Percentiles rank a stretch among this genome's conserved stretches.
phyloP scores from a whole-genome alignment of 352 stramenopile genomes.

The Phytophthora tubulina region DNA sequence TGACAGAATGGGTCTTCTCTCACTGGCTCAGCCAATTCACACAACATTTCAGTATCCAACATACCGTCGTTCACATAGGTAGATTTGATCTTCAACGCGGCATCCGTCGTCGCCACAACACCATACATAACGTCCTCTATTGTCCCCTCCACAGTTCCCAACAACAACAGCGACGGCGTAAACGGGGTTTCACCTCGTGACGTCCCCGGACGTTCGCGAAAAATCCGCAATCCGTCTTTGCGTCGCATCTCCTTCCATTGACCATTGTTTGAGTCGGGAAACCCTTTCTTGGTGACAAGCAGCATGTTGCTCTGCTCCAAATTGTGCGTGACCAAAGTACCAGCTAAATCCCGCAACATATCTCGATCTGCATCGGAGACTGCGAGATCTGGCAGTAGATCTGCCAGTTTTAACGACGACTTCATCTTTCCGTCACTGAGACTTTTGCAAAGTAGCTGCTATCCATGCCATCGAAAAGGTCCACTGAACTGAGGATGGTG shows the following conservation, averaged over 20 bases:
- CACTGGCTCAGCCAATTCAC: conserved; percentile 36
- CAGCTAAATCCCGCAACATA: conserved; percentile 35
- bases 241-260: conserved; percentile 47
- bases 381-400: conserved; percentile 20
- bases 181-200: conserved; percentile 6
- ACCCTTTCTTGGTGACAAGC: conserved; percentile 42
- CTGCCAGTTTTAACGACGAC: conserved; percentile 1
- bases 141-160: conserved; percentile 49
- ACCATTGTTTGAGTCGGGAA: conserved; percentile 19
- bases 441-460: conserved; percentile 20
- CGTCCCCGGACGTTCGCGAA: conserved; percentile 29
- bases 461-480: neutral
- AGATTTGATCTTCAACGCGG: conserved; percentile 53
- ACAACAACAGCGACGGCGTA: conserved; percentile 52
- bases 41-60: conserved; percentile 55
- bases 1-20: conserved; percentile 49
- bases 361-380: conserved; percentile 26
- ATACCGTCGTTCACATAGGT: conserved; percentile 52
- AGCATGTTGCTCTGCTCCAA: conserved; percentile 43
- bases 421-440: conserved; percentile 11
- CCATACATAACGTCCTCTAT: conserved; percentile 74
- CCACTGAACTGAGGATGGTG: neutral
- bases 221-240: conserved; percentile 39
- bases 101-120: conserved; percentile 38
- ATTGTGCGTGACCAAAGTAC: conserved; percentile 38